Evolutionary conservation across 192 early-diverging fungal genomes (phyloP), one percentile per base, ranked within the genome.

Genomic region (Neocallimastix lanati): DNA sequence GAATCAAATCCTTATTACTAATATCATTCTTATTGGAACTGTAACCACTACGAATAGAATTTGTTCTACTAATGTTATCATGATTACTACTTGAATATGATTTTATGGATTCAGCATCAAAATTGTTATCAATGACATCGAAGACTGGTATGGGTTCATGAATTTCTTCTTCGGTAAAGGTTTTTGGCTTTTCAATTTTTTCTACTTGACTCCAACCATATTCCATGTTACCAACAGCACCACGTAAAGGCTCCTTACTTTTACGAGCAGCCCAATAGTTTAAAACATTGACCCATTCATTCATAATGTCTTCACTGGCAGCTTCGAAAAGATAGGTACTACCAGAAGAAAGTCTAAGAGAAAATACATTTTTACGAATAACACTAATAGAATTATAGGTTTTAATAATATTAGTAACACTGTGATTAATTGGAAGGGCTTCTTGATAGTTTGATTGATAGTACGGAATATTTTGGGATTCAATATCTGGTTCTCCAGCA

Each of bases 221-320:
- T 80, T 99, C 97, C 84, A 93, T 90, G 80, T 94, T 97, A 79
- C 93, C 92, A 4, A 95, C 91, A 30, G 93, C 94, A 40, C 96
- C 96, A 13, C 87, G 82, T 82, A 98, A 84, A 2, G 97, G 97
- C 81, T 95, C 95, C 84, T 93, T 95, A 79, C 92, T 94, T 76
- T 91, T 91, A 29, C 95, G 83, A 18, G 96, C 94, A 2, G 96
- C 95, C 96, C 96, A 99, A 82, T 93, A 95, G 84, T 98, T 99
- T 81, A 96, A 93, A 11, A 92, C 93, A 0, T 89, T 82, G 0
- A 94, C 93, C 97, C 97, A 99, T 78, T 90, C 92, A 30, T 89
- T 88, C 33, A 95, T 86, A 77, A 91, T 90, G 28, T 91, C 88
- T 79, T 88, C 87, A 5, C 86, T 90, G 13, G 85, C 83, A 0